Evolutionary conservation across 192 early-diverging fungal genomes (phyloP), one percentile per base, ranked within the genome.

Genomic region (Phlyctochytrium planicorne): DNA sequence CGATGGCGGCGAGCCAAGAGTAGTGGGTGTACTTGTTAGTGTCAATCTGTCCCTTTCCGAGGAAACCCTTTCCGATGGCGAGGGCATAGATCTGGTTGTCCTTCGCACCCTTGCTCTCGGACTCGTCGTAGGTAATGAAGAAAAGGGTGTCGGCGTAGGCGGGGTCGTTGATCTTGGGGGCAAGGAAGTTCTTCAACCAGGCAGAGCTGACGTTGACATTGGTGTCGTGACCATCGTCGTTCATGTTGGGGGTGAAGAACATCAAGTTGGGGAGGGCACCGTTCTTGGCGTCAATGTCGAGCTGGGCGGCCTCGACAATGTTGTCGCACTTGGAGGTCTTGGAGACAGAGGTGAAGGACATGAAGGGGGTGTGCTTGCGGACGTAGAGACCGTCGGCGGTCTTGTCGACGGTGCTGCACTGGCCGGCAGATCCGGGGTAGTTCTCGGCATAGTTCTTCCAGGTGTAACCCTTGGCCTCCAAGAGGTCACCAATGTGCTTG

Each of bases 241-340:
- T 69, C 66, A 87, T 80, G 67, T 85, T 78, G 14, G 86, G 86
- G 50, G 77, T 83, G 53, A 77, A 86, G 68, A 79, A 85, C 25
- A 80, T 70, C 50, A 76, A 84, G 53, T 77, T 70, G 29, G 84
- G 84, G 24, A 86, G 71, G 20, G 29, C 37, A 52, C 68, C 61
- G 33, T 60, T 66, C 2, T 75, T 60, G 36, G 82, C 73, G 63
- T 89, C 88, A 14, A 57, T 69, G 50, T 74, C 68, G 53, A 89
- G 63, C 64, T 84, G 77, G 29, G 75, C 65, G 25, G 80, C 52
- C 56, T 76, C 73, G 17, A 89, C 86, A 31, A 89, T 81, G 2
- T 87, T 85, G 23, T 71, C 72, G 69, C 84, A 85, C 3, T 81
- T 71, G 29, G 79, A 69, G 67, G 84, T 76, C 30, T 30, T 52